Evolutionary conservation across 306 rosid species (phyloP), one percentile per base, ranked within the genome.

Genomic region (Cercis canadensis): DNA sequence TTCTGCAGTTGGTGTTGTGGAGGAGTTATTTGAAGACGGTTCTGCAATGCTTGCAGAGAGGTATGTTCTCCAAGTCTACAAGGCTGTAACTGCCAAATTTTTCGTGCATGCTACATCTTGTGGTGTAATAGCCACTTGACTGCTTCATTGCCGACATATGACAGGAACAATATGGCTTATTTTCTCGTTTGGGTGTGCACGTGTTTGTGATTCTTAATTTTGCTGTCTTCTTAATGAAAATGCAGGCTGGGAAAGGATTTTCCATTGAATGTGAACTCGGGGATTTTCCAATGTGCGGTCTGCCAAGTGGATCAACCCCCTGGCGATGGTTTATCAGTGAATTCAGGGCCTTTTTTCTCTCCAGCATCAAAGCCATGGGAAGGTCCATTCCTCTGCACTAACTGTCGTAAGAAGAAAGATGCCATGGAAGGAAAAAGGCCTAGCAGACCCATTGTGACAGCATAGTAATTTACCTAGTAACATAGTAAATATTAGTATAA

Each of bases 31-130:
- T 80, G 99, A 94, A 91, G 99, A 94, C 77, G 99, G 97, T 57
- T 94, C 99, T 75, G 99, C 99, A 67, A 87, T 94, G 92, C 99
- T 94, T 60, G 83, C 87, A 57, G 99, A 94, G 80, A 91, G 99
- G 99, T 94, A 75, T 6, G 47, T 21, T 46, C 16, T 7, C 19
- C 13, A 19, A 10, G 0, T 7, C 1, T 55, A 55, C 6, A 55
- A 10, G 37, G 37, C 37, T 50, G 10, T 50, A 12, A 16, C 32
- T 8, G 46, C 57, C 6, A 47, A 46, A 59, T 49, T 54, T 64
- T 17, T 11, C 36, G 51, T 37, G 54, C 19, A 37, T 36, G 57
- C 59, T 43, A 21, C 53, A 15, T 55, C 63, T 62, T 46, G 64
- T 62, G 55, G 50, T 57, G 47, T 31, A 24, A 44, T 53, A 52